phyloP scores from a whole-genome alignment of 2,329 filamentous ascomycete genomes.

The Lasiodiplodia citricola region DNA sequence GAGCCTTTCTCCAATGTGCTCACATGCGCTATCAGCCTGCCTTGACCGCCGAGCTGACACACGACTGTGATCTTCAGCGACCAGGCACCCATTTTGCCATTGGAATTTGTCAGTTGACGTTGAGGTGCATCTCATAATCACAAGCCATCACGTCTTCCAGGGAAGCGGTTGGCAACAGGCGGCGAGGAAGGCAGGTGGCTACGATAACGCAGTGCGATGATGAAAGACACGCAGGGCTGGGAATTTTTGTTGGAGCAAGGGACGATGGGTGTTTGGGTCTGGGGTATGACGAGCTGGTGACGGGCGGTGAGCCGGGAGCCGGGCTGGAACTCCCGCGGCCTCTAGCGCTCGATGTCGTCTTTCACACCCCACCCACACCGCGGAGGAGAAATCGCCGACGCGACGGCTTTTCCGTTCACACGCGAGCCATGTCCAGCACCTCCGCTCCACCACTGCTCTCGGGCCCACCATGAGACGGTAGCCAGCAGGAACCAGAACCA shows the following conservation, averaged over 20 bases:
- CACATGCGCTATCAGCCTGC: background rate
- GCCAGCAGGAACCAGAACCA: background rate
- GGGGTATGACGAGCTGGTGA: background rate
- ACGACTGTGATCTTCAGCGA: background rate
- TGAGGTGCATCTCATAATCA: background rate
- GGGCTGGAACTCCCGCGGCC: background rate
- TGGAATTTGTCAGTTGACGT: slow-evolving; percentile 19
- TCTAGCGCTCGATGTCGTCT: slow-evolving; percentile 18
- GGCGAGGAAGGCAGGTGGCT: background rate
- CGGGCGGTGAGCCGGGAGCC: background rate
- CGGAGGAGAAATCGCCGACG: background rate
- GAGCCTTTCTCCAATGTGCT: background rate
- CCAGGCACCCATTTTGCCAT: background rate
- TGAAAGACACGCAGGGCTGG: background rate
- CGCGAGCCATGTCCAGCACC: slow-evolving; percentile 1
- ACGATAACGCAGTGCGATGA: background rate
- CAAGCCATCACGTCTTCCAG: background rate
- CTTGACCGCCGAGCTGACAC: background rate
- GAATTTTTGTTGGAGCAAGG: background rate
- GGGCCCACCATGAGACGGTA: slow-evolving; percentile 12
- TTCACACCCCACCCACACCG: background rate
- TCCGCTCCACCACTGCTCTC: background rate
- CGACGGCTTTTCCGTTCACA: background rate
- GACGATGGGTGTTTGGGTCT: background rate
- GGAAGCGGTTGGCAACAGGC: background rate